These are phyloP conservation scores for Patellaria atrata DNA, from an alignment of 495 filamentous ascomycete genomes.

Conservation along the genomic window DNA sequence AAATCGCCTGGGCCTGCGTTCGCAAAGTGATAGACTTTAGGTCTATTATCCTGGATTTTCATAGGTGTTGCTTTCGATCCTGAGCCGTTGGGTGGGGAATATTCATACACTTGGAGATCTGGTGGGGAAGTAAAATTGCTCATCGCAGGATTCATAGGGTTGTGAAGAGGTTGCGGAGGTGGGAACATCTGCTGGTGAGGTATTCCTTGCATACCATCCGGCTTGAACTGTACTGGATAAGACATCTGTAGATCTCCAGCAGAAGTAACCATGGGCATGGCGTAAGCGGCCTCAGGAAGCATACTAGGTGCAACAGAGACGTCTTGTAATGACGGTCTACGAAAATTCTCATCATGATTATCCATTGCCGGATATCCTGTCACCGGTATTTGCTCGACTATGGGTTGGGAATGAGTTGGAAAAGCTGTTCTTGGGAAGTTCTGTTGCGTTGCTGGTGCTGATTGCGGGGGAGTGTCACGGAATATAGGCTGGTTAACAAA, in stretches of 20 bases:
- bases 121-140: conserved; percentile 13
- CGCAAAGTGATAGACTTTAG: conserved; percentile 18
- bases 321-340: conserved; percentile 19
- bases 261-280: conserved; percentile 8
- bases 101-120: conserved; percentile 18
- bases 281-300: conserved; percentile 5
- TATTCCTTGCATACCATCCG: conserved; percentile 1
- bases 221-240: conserved; percentile 7
- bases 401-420: conserved; percentile 15
- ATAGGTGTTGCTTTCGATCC: conserved; percentile 3
- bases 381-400: conserved; percentile 9
- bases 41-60: conserved; percentile 9
- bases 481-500: conserved; percentile 13
- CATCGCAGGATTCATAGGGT: no score
- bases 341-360: conserved; percentile 18
- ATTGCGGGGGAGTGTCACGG: conserved; percentile 29
- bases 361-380: conserved; percentile 16
- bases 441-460: conserved; percentile 28
- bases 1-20: conserved; percentile 18
- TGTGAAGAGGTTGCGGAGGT: not conserved
- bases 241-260: conserved; percentile 8
- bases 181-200: conserved; percentile 14
- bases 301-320: conserved; percentile 1
- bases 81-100: conserved; percentile 7
- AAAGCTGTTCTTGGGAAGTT: conserved; percentile 19